Conservation (phyloP, 805 yeast species). For the Wickerhamomyces rabaulensis region DNA sequence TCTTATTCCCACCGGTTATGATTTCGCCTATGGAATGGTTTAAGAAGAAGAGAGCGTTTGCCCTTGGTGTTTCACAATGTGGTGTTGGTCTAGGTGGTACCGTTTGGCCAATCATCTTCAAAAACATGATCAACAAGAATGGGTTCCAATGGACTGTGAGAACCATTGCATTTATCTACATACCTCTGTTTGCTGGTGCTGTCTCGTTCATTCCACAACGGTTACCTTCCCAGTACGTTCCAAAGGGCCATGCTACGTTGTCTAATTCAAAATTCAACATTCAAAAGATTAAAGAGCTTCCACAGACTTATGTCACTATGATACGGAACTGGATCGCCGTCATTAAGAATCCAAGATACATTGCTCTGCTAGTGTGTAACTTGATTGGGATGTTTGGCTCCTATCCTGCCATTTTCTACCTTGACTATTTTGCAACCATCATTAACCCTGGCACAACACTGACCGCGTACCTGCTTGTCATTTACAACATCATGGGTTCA, state of each 20-base stretch:
- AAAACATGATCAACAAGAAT: slow-evolving; percentile 11
- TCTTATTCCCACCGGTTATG: slow-evolving; percentile 52
- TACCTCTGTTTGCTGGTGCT: slow-evolving; percentile 16
- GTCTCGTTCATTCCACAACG: slow-evolving; percentile 14
- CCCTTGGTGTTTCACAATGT: slow-evolving; percentile 40
- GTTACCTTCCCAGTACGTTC: slow-evolving; percentile 8
- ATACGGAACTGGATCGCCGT: slow-evolving; percentile 12
- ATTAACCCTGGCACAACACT: slow-evolving; percentile 10
- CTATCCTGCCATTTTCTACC: slow-evolving; percentile 21
- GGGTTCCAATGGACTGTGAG: slow-evolving; percentile 19
- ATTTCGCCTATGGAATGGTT: slow-evolving; percentile 69
- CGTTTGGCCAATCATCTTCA: slow-evolving; percentile 25
- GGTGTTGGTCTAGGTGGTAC: slow-evolving; percentile 54
- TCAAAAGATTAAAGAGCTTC: slow-evolving; percentile 10
- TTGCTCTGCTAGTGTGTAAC: slow-evolving; percentile 10
- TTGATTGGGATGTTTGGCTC: slow-evolving; percentile 20
- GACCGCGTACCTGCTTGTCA: slow-evolving; percentile 14
- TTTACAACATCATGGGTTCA: slow-evolving; percentile 18
- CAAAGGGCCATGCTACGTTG: slow-evolving; percentile 8
- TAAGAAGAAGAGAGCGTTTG: slow-evolving; percentile 50
- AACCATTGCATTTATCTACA: slow-evolving; percentile 17
- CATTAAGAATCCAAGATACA: slow-evolving; percentile 6
- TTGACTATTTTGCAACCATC: slow-evolving; percentile 19
- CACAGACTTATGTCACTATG: slow-evolving; percentile 7
- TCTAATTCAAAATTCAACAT: slow-evolving; percentile 14